phyloP scores from a whole-genome alignment of 2,329 filamentous ascomycete species.

The Didymella sp. region DNA sequence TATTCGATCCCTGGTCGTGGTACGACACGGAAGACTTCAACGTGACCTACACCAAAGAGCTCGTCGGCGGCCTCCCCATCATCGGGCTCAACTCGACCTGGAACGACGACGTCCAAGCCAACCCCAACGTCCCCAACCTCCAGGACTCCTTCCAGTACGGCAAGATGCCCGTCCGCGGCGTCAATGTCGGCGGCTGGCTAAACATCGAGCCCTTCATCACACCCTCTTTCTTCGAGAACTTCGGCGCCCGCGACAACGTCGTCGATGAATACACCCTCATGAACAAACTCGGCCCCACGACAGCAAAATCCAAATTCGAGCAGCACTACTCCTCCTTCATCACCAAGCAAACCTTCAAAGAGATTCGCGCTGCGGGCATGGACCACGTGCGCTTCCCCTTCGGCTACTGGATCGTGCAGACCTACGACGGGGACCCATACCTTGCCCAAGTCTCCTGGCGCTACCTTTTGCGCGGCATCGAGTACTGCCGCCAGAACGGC shows the following conservation, averaged over 20 bases:
- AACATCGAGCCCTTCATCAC: conserved; percentile 94
- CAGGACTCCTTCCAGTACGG: conserved; percentile 81
- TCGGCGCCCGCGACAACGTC: conserved; percentile 66
- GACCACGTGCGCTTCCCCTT: conserved; percentile 97
- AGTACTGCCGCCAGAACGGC: conserved; percentile 92
- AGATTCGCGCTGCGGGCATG: conserved; percentile 85
- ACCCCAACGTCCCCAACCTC: conserved; percentile 79
- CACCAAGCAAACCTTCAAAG: conserved; percentile 80
- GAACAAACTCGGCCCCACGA: conserved; percentile 68
- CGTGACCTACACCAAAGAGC: conserved; percentile 85
- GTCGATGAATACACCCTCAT: conserved; percentile 89
- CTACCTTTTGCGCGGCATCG: conserved; percentile 89
- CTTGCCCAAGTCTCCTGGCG: conserved; percentile 87
- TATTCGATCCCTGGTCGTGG: conserved; percentile 91
- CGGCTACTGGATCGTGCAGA: conserved; percentile 91
- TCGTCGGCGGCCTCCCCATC: conserved; percentile 83
- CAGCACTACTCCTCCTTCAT: conserved; percentile 91
- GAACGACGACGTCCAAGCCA: conserved; percentile 82
- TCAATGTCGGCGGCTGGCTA: conserved; percentile 94
- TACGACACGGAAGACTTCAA: conserved; percentile 91
- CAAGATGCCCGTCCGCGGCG: conserved; percentile 80
- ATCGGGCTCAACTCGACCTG: conserved; percentile 88
- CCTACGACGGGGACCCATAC: conserved; percentile 87
- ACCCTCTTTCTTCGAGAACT: conserved; percentile 83
- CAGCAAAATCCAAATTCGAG: conserved; percentile 74